Evolutionary conservation across 2,329 filamentous ascomycete genomes (phyloP).

Genomic region (Fusarium sp.): DNA sequence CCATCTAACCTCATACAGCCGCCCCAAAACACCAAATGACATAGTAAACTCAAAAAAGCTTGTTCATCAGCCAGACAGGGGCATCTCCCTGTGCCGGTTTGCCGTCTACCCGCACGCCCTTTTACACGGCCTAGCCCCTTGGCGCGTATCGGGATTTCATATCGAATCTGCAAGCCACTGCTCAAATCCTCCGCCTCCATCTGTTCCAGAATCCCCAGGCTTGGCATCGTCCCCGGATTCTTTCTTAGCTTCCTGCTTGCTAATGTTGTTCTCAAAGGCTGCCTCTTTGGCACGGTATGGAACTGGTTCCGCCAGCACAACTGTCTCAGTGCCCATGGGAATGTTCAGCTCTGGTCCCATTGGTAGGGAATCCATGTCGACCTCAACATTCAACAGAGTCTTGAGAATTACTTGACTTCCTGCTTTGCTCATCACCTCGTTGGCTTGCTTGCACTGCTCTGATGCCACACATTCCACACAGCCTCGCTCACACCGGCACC

Average conservation of each 20-base stretch:
- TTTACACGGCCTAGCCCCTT: not conserved
- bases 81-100: conserved; percentile 37
- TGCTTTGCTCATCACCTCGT: conserved; percentile 94
- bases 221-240: conserved; percentile 21
- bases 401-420: conserved; percentile 87
- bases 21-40: conserved; percentile 17
- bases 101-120: conserved; percentile 32
- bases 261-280: conserved; percentile 12
- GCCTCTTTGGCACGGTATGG: conserved; percentile 53
- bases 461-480: conserved; percentile 93
- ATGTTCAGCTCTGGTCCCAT: conserved; percentile 84
- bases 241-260: conserved; percentile 26
- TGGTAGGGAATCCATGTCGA: conserved; percentile 87
- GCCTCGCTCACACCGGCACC: conserved; percentile 82
- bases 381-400: conserved; percentile 79
- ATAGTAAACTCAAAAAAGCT: conserved; percentile 23
- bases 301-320: conserved; percentile 81
- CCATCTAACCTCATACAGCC: conserved; percentile 7
- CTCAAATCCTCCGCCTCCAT: conserved; percentile 49
- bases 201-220: conserved; percentile 28
- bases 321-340: conserved; percentile 84
- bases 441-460: conserved; percentile 86
- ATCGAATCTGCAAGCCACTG: conserved; percentile 44
- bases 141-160: conserved; percentile 25
- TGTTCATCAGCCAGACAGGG: conserved; percentile 39